These are phyloP conservation scores for Podaxis rugospora DNA, from an alignment of 768 basidiomycete species.

Conservation along the genomic window DNA sequence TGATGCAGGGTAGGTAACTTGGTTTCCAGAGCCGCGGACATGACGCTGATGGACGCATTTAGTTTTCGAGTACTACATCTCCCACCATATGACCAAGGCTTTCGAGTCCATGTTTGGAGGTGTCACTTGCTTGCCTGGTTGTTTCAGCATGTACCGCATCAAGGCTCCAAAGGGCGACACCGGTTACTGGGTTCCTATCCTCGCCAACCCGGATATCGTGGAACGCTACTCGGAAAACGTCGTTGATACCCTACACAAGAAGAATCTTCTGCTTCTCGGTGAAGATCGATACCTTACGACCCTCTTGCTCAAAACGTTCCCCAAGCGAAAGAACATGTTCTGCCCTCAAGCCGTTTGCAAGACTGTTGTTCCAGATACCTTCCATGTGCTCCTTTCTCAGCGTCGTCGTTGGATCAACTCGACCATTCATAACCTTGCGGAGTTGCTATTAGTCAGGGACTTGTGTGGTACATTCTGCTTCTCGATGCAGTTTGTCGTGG, in stretches of 20 bases:
- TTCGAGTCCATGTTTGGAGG: conserved; percentile 99
- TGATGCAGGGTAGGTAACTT: conserved; percentile 89
- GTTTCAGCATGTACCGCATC: conserved; percentile 99
- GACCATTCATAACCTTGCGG: conserved; percentile 96
- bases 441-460: conserved; percentile 90
- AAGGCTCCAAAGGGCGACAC: conserved; percentile 96
- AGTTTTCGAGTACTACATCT: conserved; percentile 99
- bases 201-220: conserved; percentile 97
- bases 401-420: conserved; percentile 99
- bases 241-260: conserved; percentile 99
- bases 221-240: conserved; percentile 99
- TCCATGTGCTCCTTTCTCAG: conserved; percentile 89
- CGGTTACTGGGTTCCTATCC: conserved; percentile 97
- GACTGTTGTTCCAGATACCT: conserved; percentile 96
- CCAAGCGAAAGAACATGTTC: conserved; percentile 98
- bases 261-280: conserved; percentile 93
- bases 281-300: conserved; percentile 99
- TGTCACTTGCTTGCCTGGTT: conserved; percentile 98
- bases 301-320: conserved; percentile 98
- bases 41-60: conserved; percentile 13
- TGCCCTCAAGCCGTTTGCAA: conserved; percentile 99
- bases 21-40: neutral
- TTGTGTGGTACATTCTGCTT: conserved; percentile 99
- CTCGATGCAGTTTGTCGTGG: conserved; percentile 99
- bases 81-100: conserved; percentile 97